Evolutionary conservation across 2,329 filamentous ascomycete species (phyloP), one percentile per base, ranked within the genome.

Genomic region (Ophiostoma populinum): DNA sequence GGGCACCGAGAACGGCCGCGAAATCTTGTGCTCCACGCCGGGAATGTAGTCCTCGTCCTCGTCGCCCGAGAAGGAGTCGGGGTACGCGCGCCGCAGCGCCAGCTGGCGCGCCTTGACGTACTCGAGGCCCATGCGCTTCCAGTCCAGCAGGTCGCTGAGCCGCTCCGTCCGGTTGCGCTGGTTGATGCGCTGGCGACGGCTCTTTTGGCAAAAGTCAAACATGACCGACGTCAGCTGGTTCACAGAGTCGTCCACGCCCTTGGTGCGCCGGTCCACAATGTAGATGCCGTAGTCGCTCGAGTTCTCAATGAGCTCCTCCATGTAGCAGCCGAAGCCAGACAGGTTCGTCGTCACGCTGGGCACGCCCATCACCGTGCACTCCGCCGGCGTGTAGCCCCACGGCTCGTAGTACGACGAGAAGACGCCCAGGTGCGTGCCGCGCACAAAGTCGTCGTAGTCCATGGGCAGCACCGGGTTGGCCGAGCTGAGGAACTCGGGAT

Each of bases 61-160:
- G 10, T 86, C 80, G 36, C 74, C 70, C 28, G 71, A 67, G 54
- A 93, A 98, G 3, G 83, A 87, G 35, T 68, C 66, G 33, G 90
- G 87, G 56, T 95, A 98, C 15, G 90, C 90, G 56, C 90, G 72
- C 49, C 90, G 70, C 43, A 98, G 64, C 17, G 90, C 90, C 50
- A 98, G 59, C 56, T 95, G 90, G 32, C 90, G 74, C 22, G 90
- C 90, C 65, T 95, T 98, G 59, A 94, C 83, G 52, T 98, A 98
- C 59, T 98, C 90, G 76, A 95, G 78, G 16, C 90, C 90, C 90
- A 98, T 98, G 33, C 90, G 72, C 69, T 95, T 95, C 90, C 90
- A 98, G 59, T 98, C 90, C 26, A 98, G 67, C 40, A 98, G 65
- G 53, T 98, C 90, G 50, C 85, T 92, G 36, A 98, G 63, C 32